Conservation (phyloP, 2,329 filamentous ascomycete genomes). For the Phyllosticta citriasiana region DNA sequence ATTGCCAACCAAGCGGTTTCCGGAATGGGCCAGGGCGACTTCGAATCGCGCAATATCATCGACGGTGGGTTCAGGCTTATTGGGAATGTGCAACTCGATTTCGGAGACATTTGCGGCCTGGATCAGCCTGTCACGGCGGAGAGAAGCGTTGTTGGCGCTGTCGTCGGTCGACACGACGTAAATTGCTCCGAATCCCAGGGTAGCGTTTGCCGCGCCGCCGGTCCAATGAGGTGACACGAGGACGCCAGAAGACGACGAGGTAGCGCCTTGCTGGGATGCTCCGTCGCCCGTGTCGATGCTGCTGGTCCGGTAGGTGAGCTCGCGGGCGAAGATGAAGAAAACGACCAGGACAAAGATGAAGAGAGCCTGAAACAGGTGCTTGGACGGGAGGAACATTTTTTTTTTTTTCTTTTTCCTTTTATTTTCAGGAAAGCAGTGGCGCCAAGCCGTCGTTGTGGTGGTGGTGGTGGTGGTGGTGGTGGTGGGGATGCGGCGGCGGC, state of each 20-base stretch:
- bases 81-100: slow-evolving; percentile 32
- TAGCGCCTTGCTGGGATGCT: not conserved
- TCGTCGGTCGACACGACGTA: slow-evolving; percentile 26
- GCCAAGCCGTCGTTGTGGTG: not conserved
- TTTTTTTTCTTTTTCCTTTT: not conserved
- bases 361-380: not conserved
- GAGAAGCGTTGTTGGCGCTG: slow-evolving; percentile 17
- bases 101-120: slow-evolving; percentile 33
- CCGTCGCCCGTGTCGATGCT: not conserved
- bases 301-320: not conserved
- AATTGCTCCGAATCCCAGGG: slow-evolving; percentile 29
- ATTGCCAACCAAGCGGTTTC: slow-evolving; percentile 19
- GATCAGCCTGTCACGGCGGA: slow-evolving; percentile 28
- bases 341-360: not conserved
- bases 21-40: slow-evolving; percentile 20
- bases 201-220: slow-evolving; percentile 21
- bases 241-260: not conserved
- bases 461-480: not conserved
- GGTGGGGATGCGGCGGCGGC: not conserved
- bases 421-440: not conserved
- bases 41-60: slow-evolving; percentile 27
- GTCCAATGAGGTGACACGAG: not conserved
- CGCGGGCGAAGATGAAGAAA: not conserved
- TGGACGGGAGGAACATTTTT: not conserved
- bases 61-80: slow-evolving; percentile 33